These are phyloP conservation scores for Solanum habrochaites DNA, from an alignment of 257 asterid genomes.

Conservation along the genomic window DNA sequence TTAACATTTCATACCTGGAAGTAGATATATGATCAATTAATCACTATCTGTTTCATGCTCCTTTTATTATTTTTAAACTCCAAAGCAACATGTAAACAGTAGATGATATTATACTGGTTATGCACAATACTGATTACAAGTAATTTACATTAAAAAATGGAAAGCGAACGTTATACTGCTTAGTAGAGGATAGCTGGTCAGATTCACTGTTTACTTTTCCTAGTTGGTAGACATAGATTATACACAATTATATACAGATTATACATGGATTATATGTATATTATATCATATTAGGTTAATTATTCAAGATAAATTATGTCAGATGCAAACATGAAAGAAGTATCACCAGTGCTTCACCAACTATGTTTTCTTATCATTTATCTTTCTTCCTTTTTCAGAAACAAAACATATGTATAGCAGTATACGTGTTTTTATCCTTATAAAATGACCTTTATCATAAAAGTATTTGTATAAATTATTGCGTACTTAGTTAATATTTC, in stretches of 20 bases:
- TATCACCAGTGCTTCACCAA: not conserved
- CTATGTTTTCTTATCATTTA: not conserved
- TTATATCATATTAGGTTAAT: not conserved
- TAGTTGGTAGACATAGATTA: not conserved
- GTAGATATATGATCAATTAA: not conserved
- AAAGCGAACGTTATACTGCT: not conserved
- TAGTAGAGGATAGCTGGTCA: not conserved
- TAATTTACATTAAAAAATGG: not conserved
- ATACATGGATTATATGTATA: not conserved
- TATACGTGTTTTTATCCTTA: not conserved
- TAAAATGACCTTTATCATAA: not conserved
- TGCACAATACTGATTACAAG: not conserved
- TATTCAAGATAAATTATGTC: not conserved
- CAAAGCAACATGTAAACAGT: not conserved
- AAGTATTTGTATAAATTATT: not conserved
- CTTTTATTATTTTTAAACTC: not conserved
- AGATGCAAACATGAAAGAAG: not conserved
- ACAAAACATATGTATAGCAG: not conserved
- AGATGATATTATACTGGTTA: not conserved
- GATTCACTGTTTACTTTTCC: not conserved
- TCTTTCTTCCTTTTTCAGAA: not conserved
- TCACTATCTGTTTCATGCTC: not conserved
- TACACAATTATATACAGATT: not conserved
- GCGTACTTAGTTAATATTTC: not conserved
- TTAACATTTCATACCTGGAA: constrained; percentile 54